Conservation (phyloP, 164 flowering plant genomes). For the Nymphaea thermarum region DNA sequence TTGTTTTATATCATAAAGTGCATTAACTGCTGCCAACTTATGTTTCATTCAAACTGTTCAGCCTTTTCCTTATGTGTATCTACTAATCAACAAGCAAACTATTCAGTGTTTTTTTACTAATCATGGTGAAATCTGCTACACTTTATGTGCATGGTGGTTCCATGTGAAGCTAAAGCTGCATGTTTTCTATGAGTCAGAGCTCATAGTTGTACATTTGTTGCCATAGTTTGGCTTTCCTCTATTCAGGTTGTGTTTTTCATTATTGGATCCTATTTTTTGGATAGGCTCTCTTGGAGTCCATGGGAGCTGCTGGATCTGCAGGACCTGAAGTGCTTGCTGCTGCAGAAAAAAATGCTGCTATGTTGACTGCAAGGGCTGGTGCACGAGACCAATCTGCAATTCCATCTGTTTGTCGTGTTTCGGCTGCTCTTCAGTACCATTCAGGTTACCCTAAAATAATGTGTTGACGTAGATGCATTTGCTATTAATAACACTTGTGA, state of each 20-base stretch:
- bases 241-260: not conserved
- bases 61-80: too few relatives aligned
- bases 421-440: slow-evolving; percentile 89
- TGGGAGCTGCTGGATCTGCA: slow-evolving; percentile 69
- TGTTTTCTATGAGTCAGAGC: not conserved
- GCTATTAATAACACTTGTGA: too few relatives aligned
- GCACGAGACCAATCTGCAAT: slow-evolving; percentile 97
- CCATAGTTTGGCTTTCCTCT: not conserved
- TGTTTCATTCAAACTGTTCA: too few relatives aligned
- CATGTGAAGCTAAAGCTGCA: not conserved
- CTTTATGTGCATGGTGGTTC: too few relatives aligned
- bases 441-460: slow-evolving; percentile 31
- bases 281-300: slow-evolving; percentile 87
- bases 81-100: too few relatives aligned
- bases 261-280: not conserved
- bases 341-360: slow-evolving; percentile 90
- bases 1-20: too few relatives aligned
- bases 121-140: too few relatives aligned
- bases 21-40: too few relatives aligned
- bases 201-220: not conserved
- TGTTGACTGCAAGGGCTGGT: slow-evolving; percentile 96
- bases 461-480: not conserved
- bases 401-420: slow-evolving; percentile 93
- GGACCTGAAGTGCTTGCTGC: slow-evolving; percentile 88
- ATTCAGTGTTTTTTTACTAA: too few relatives aligned